Evolutionary conservation across 805 yeast species (phyloP).

Genomic region (Wickerhamomyces sydowiorum): DNA sequence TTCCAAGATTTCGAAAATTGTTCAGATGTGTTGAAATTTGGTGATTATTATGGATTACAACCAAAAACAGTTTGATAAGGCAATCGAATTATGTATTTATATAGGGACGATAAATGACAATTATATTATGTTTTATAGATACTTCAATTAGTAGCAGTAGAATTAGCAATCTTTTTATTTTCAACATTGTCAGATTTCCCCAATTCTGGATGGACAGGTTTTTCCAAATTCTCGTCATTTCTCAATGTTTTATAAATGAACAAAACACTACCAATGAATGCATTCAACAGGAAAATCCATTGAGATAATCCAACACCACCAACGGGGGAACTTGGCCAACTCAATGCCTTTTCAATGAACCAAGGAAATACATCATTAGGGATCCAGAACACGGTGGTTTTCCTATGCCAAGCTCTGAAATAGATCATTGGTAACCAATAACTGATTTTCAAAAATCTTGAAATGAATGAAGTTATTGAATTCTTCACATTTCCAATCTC

Average conservation of each 20-base stretch:
- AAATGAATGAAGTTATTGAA: neutral
- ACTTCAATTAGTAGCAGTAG: too few relatives aligned
- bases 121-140: too few relatives aligned
- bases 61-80: neutral
- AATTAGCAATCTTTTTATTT: too few relatives aligned
- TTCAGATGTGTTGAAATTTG: slow-evolving; percentile 17
- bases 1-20: slow-evolving; percentile 22
- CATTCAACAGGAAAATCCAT: slow-evolving; percentile 42
- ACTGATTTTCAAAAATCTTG: slow-evolving; percentile 24
- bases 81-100: neutral
- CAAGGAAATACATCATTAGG: slow-evolving; percentile 55
- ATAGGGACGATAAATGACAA: neutral
- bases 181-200: neutral
- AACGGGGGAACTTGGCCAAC: slow-evolving; percentile 57
- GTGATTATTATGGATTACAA: neutral
- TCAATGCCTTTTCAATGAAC: slow-evolving; percentile 46
- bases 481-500: slow-evolving; percentile 23
- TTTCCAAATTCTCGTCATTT: neutral
- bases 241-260: slow-evolving; percentile 12
- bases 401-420: slow-evolving; percentile 47
- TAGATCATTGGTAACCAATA: slow-evolving; percentile 36
- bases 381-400: slow-evolving; percentile 49
- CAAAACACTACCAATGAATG: slow-evolving; percentile 19
- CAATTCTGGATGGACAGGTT: neutral
- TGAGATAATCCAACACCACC: slow-evolving; percentile 58